Conservation (phyloP, 1,284 basidiomycete species). For the Clitocybe nebularis region DNA sequence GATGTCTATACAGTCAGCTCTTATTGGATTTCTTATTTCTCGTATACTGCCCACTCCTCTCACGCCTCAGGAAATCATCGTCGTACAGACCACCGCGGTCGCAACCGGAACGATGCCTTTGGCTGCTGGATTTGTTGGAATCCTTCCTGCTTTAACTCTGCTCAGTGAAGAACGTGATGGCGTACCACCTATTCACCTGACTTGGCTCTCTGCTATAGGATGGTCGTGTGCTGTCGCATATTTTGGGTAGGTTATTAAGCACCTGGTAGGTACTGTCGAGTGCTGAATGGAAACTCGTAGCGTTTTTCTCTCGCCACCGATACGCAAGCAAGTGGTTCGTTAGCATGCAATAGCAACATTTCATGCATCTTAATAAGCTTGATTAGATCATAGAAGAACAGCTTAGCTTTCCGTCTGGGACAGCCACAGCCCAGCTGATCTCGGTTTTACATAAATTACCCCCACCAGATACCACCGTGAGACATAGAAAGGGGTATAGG, state of each 20-base stretch:
- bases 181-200: conserved; percentile 68
- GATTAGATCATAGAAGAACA: conserved; percentile 87
- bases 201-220: conserved; percentile 66
- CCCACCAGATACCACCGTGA: conserved; percentile 52
- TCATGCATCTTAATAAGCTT: conserved; percentile 6
- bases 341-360: background rate
- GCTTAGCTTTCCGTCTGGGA: conserved; percentile 91
- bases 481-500: conserved; percentile 54
- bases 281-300: conserved; percentile 40
- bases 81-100: conserved; percentile 93
- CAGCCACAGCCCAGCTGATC: conserved; percentile 95
- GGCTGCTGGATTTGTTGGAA: conserved; percentile 92
- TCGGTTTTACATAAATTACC: conserved; percentile 84
- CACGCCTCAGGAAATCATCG: conserved; percentile 86
- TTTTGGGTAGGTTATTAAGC: conserved; percentile 63
- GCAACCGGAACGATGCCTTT: conserved; percentile 92
- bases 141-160: conserved; percentile 85
- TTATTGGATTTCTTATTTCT: conserved; percentile 89
- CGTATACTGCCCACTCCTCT: conserved; percentile 69
- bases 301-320: conserved; percentile 90
- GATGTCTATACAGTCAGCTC: conserved; percentile 94
- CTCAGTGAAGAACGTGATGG: conserved; percentile 77
- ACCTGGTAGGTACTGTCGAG: background rate
- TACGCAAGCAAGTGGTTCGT: conserved; percentile 87
- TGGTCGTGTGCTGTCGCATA: conserved; percentile 91